Conservation (phyloP, 306 rosid genomes). For the Ceratonia siliqua region DNA sequence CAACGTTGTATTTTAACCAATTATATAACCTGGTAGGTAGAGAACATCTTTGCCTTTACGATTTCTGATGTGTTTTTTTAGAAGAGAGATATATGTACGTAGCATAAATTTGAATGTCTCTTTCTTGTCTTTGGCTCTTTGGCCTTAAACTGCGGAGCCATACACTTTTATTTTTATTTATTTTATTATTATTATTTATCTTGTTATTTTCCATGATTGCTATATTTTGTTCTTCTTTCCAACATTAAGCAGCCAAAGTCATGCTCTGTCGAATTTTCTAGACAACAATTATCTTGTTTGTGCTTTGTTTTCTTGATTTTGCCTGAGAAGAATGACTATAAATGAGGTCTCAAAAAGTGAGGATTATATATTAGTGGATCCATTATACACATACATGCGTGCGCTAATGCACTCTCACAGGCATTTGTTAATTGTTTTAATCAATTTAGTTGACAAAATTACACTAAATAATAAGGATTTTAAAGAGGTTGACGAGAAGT, state of each 20-base stretch:
- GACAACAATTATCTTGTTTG: neutral
- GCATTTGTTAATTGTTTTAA: neutral
- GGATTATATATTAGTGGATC: neutral
- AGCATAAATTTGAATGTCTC: neutral
- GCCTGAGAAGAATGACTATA: neutral
- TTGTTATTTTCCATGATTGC: neutral
- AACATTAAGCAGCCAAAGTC: neutral
- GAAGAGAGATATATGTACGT: too few species aligned
- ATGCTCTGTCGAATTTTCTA: neutral
- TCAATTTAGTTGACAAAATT: too few species aligned
- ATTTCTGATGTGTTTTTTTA: neutral
- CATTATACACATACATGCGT: neutral
- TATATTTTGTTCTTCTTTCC: neutral
- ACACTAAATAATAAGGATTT: neutral
- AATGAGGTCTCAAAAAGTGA: neutral
- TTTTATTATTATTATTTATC: neutral
- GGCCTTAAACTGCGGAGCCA: neutral
- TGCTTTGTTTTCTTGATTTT: neutral
- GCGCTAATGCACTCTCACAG: neutral
- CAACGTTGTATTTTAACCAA: neutral
- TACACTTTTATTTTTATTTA: neutral
- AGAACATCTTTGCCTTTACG: conserved; percentile 18
- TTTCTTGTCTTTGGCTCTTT: neutral
- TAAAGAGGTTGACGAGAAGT: neutral
- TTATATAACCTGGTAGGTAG: neutral